These are phyloP conservation scores for Cryptococcus depauperatus DNA, from an alignment of 1,284 basidiomycete genomes.

Conservation along the genomic window DNA sequence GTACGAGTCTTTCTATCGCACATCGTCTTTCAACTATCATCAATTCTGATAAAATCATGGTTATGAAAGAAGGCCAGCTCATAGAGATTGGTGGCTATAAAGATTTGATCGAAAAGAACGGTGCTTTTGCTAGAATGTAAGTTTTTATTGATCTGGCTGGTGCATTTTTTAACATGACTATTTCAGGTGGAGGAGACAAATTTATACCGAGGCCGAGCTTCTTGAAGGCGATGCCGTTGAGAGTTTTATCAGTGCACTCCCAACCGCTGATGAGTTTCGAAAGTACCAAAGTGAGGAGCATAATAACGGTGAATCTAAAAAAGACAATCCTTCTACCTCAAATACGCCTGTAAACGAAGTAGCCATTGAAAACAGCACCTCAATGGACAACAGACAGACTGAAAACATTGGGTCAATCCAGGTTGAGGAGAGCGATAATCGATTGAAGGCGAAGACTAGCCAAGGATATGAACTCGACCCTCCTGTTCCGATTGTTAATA, in stretches of 20 bases:
- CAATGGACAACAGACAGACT: constrained; percentile 2
- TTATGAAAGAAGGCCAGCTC: constrained; percentile 73
- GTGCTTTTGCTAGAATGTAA: constrained; percentile 39
- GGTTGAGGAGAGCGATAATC: neutral
- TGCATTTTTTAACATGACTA: neutral
- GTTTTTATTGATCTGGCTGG: constrained; percentile 1
- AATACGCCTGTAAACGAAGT: too few relatives aligned
- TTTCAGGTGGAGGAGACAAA: constrained; percentile 40
- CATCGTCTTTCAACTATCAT: constrained; percentile 49
- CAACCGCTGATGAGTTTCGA: constrained; percentile 7
- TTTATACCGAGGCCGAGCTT: constrained; percentile 40
- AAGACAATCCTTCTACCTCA: neutral
- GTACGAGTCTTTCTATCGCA: constrained; percentile 93
- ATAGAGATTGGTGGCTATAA: constrained; percentile 83
- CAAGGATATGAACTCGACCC: neutral
- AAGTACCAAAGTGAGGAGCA: neutral
- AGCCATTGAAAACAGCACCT: too few relatives aligned
- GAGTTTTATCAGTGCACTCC: constrained; percentile 8
- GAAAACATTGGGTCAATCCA: constrained; percentile 2
- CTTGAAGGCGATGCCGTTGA: constrained; percentile 22
- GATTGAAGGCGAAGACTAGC: neutral
- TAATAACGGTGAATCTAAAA: neutral
- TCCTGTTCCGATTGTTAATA: constrained; percentile 4
- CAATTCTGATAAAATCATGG: constrained; percentile 71
- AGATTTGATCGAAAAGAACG: constrained; percentile 58